Conservation (phyloP, 257 asterid species). For the Rubia yunnanensis region DNA sequence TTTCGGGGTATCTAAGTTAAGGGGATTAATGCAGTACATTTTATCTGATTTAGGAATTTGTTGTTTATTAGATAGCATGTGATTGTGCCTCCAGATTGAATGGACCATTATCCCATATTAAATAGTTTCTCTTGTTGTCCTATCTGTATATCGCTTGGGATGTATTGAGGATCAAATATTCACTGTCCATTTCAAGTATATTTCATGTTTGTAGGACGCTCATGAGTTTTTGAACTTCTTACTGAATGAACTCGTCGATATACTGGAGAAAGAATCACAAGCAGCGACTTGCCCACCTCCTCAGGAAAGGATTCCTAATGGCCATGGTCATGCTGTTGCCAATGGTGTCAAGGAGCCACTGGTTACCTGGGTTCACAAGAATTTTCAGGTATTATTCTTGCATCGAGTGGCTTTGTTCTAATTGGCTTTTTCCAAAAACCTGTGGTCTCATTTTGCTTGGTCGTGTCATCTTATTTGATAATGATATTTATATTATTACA, state of each 20-base stretch:
- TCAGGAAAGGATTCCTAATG: slow-evolving; percentile 33
- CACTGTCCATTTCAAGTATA: neutral
- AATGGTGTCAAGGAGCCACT: slow-evolving; percentile 56
- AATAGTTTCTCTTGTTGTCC: neutral
- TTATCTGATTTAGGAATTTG: neutral
- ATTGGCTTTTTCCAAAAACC: neutral
- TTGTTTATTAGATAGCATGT: neutral
- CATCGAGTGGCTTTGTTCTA: neutral
- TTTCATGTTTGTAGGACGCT: slow-evolving; percentile 55
- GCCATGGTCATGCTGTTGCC: slow-evolving; percentile 36
- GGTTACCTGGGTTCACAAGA: slow-evolving; percentile 85
- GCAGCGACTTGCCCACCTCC: slow-evolving; percentile 32
- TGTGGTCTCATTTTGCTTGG: neutral
- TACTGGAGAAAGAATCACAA: slow-evolving; percentile 73
- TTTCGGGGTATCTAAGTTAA: neutral
- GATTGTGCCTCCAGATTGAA: neutral
- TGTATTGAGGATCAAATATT: neutral
- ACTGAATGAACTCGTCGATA: slow-evolving; percentile 77
- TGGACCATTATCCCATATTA: neutral
- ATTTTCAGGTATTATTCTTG: slow-evolving; percentile 58
- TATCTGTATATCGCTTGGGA: neutral
- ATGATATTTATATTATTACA: slow-evolving; percentile 13
- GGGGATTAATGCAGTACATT: neutral
- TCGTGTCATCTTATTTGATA: neutral
- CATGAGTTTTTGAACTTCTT: slow-evolving; percentile 85